Conservation (phyloP, 176 grass and related monocot genomes). For the Hyparrhenia diplandra region DNA sequence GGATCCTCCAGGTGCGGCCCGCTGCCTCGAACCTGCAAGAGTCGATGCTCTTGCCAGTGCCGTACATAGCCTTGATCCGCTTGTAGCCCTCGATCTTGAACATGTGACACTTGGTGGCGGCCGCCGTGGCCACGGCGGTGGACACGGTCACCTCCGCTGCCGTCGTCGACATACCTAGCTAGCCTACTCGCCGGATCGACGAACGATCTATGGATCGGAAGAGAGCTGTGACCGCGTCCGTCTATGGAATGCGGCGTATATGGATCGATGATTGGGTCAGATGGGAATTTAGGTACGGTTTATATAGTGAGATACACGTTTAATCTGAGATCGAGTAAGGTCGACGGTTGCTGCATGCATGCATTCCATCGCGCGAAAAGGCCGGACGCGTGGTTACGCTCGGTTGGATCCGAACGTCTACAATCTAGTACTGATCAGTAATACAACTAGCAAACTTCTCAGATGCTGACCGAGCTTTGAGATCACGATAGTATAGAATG, state of each 20-base stretch:
- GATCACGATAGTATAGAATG: no score
- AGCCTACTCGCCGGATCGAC: no score
- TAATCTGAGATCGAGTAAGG: neutral
- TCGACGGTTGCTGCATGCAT: no score
- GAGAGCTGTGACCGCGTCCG: neutral
- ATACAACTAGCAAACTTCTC: no score
- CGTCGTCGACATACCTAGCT: neutral
- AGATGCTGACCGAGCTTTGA: no score
- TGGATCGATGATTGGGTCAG: neutral
- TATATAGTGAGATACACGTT: neutral
- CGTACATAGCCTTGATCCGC: neutral
- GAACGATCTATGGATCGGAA: neutral
- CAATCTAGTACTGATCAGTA: no score
- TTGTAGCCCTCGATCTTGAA: constrained; percentile 19
- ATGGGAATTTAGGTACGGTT: neutral
- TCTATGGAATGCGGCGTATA: neutral
- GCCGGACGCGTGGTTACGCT: no score
- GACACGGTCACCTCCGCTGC: neutral
- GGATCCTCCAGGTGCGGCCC: constrained; percentile 1
- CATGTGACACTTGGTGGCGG: neutral
- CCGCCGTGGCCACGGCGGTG: constrained; percentile 4
- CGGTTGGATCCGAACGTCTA: no score
- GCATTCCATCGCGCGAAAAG: no score
- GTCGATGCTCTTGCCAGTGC: neutral
- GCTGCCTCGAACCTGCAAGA: constrained; percentile 2